Base-by-base conservation (phyloP, 345 rosid species). In the Cardamine resedifolia region DNA sequence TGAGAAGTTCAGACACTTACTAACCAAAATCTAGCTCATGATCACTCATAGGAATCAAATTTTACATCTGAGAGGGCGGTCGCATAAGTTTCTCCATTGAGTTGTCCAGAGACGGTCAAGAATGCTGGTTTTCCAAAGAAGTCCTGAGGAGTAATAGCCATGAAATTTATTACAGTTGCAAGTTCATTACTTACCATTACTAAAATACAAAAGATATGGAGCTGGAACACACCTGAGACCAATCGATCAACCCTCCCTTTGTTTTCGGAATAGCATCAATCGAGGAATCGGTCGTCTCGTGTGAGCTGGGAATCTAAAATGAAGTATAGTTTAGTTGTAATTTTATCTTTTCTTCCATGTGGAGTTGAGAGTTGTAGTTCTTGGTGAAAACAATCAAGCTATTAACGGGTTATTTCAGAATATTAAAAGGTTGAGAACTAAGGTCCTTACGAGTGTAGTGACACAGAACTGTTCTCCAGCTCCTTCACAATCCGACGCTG, bases 401-500 rank as follows among this genome's bases (percentile, higher is more conserved):
- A 24, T 7, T 47, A 48, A 38, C 8, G 56, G 27, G 59, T 31
- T 34, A 34, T 38, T 28, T 33, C 33, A 57, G 24, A 67, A 70
- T 24, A 18, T 11, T 31, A 1, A 27, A 50, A 34, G 39, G 49
- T n/a, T 26, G 57, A 49, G 75, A 75, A 71, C n/a, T 65, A 64
- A 3, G 16, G 36, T 24, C 68, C 85, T 71, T 88, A 95, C 99
- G 86, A 95, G 85, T 70, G 96, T 95, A 77, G 99, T 95, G 61
- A 91, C 97, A 58, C 99, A 95, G 74, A 95, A 95, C 80, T 95
- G 99, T 81, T 91, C 97, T 49, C 99, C 99, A 4, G 96, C 99
- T 59, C 99, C 99, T 85, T 95, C 97, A 81, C 97, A 91, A 73
- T 95, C 99, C 2, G 99, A 88, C 24, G 96, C 87, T 56, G 97